Evolutionary conservation across 208 protist genomes (phyloP), one percentile per base, ranked within the genome.

Genomic region (Angomonas desouzai): DNA sequence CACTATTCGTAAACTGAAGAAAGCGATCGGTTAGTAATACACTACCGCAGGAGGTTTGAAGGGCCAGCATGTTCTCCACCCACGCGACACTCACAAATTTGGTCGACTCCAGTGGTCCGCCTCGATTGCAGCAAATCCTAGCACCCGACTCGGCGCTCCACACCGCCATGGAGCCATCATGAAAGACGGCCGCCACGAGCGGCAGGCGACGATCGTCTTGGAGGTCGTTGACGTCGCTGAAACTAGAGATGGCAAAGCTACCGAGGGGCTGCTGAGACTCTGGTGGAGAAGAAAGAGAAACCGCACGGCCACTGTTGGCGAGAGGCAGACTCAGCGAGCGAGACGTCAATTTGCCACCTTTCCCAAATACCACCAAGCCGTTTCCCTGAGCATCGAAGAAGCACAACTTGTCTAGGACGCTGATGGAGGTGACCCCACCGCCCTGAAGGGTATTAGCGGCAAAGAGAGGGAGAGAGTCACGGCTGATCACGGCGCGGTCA

Each of bases 401-500:
- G 6, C 89, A 72, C 4, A 89, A 49, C 0, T 38, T 48, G n/a
- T 78, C 62, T 25, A 68, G 62, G 7, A 82, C 74, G 2, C 70
- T 68, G 33, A 51, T 51, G 55, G 75, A 76, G 36, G 72, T 71
- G 68, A 87, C 57, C 16, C 71, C 34, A 30, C 77, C 69, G 27
- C 69, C 66, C 11, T 70, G 32, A n/a, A 74, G 55, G 27, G 55
- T 68, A 40, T 25, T 72, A 28, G 59, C 55, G 45, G 70, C 38
- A 66, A 91, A 70, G 25, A 89, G 56, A 13, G 79, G 67, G 10
- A 81, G 67, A 3, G 75, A 65, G 59, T 91, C 83, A 47, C 81
- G 74, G 72, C 79, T 89, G 53, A 81, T 77, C 34, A 89, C 72
- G 25, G 87, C 72, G 43, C 79, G 82, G 60, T 93, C 81, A 64